phyloP scores from a whole-genome alignment of 352 stramenopile species.

The Globisporangium radiosum region DNA sequence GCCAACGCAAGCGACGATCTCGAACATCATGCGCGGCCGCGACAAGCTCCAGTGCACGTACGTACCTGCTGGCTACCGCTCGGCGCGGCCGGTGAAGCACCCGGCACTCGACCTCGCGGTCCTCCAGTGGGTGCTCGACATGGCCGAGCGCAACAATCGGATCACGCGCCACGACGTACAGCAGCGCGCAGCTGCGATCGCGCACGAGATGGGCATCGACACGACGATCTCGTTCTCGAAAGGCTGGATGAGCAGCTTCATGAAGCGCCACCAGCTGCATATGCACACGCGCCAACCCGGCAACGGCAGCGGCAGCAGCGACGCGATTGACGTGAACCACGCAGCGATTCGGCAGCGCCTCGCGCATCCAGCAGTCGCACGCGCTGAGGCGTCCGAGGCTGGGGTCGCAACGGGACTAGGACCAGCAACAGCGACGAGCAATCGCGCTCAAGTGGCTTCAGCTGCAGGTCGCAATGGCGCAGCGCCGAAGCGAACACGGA shows the following conservation, averaged over 20 bases:
- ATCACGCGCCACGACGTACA: constrained; percentile 28
- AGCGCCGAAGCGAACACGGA: neutral
- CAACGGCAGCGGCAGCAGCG: neutral
- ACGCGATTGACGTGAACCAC: constrained; percentile 4
- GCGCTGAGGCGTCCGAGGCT: neutral
- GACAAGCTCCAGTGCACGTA: constrained; percentile 35
- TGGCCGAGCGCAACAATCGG: constrained; percentile 18
- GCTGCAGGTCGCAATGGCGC: neutral
- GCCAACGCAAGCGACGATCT: constrained; percentile 63
- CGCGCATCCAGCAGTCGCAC: neutral
- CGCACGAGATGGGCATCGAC: constrained; percentile 29
- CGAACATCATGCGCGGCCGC: constrained; percentile 44
- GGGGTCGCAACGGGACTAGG: neutral
- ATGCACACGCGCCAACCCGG: constrained; percentile 19
- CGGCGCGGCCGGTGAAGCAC: constrained; percentile 36
- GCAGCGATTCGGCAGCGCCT: constrained; percentile 12
- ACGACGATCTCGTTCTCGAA: constrained; percentile 48
- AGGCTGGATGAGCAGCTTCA: constrained; percentile 55
- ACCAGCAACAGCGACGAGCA: neutral
- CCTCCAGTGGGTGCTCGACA: constrained; percentile 33
- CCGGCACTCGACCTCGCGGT: constrained; percentile 43
- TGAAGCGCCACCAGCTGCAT: constrained; percentile 45
- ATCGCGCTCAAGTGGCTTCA: neutral
- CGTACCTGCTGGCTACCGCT: constrained; percentile 36
- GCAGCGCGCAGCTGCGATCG: constrained; percentile 28